Evolutionary conservation across 352 stramenopile species (phyloP).

Genomic region (Phytophthora agathidicida): DNA sequence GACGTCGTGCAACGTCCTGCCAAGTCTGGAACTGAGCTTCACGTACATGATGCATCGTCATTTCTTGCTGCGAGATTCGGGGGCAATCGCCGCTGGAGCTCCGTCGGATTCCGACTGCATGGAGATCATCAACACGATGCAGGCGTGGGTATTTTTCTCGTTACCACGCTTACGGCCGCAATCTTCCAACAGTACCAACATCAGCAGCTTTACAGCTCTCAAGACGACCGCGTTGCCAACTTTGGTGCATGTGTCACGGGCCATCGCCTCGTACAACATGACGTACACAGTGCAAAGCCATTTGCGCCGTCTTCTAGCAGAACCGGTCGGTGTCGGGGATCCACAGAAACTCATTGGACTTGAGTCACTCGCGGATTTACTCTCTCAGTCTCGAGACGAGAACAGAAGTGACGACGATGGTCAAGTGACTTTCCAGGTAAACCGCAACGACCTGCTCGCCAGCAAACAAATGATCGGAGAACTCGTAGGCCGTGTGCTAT

Average conservation of each 20-base stretch:
- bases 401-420: background rate
- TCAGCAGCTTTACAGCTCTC: constrained; percentile 38
- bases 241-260: constrained; percentile 57
- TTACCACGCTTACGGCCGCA: constrained; percentile 37
- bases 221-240: constrained; percentile 41
- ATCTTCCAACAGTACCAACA: constrained; percentile 17
- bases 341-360: constrained; percentile 78
- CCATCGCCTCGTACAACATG: constrained; percentile 77
- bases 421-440: constrained; percentile 26
- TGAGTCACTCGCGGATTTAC: constrained; percentile 45
- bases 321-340: constrained; percentile 69
- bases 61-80: constrained; percentile 44
- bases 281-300: constrained; percentile 72
- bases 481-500: constrained; percentile 64
- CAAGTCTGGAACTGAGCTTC: constrained; percentile 35
- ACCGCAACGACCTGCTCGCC: constrained; percentile 41
- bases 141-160: constrained; percentile 83
- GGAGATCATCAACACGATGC: constrained; percentile 83
- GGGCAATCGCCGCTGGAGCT: constrained; percentile 2
- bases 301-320: constrained; percentile 56
- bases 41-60: constrained; percentile 54
- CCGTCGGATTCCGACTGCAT: constrained; percentile 69
- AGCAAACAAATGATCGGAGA: constrained; percentile 50
- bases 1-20: constrained; percentile 24
- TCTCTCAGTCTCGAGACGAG: constrained; percentile 3